A percentile compares a stretch with the other conserved stretches of the same genome.
These are phyloP conservation scores for Thermomyces lanuginosus DNA, from an alignment of 2,329 filamentous ascomycete species.

Conservation along the genomic window DNA sequence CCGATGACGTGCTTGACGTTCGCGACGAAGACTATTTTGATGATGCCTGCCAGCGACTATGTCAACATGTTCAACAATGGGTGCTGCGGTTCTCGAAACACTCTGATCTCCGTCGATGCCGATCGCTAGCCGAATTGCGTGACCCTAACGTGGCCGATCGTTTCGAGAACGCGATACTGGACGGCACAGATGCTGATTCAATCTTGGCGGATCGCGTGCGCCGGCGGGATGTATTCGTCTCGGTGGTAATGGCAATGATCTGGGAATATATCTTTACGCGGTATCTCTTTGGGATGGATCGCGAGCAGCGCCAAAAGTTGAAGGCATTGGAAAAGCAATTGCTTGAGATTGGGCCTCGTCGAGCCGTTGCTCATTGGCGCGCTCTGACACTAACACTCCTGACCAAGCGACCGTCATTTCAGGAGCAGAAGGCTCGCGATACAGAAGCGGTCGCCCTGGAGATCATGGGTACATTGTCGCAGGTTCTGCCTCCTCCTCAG, in stretches of 20 bases:
- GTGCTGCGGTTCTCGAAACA: conserved; percentile 95
- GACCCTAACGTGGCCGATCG: conserved; percentile 89
- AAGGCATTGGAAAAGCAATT: conserved; percentile 89
- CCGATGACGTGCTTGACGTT: conserved; percentile 60
- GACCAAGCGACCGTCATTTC: conserved; percentile 63
- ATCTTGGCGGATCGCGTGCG: conserved; percentile 78
- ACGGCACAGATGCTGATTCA: conserved; percentile 79
- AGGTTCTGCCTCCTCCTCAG: conserved; percentile 71
- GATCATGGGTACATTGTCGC: conserved; percentile 67
- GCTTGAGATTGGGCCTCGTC: conserved; percentile 66
- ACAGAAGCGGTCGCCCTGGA: conserved; percentile 92
- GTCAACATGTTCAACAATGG: conserved; percentile 94
- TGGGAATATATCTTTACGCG: conserved; percentile 98
- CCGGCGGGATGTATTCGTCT: conserved; percentile 92
- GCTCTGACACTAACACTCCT: conserved; percentile 86
- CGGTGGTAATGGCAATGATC: conserved; percentile 96
- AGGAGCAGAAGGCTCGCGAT: conserved; percentile 67
- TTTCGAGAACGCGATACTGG: conserved; percentile 83
- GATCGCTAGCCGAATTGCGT: conserved; percentile 64
- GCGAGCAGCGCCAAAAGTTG: conserved; percentile 92
- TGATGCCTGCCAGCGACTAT: conserved; percentile 80
- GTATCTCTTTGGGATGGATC: conserved; percentile 96
- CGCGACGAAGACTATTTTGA: conserved; percentile 93
- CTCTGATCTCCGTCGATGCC: conserved; percentile 79
- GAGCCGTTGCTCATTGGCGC: conserved; percentile 93